These are phyloP conservation scores for Phytophthora vignae DNA, from an alignment of 352 stramenopile genomes.

Conservation along the genomic window DNA sequence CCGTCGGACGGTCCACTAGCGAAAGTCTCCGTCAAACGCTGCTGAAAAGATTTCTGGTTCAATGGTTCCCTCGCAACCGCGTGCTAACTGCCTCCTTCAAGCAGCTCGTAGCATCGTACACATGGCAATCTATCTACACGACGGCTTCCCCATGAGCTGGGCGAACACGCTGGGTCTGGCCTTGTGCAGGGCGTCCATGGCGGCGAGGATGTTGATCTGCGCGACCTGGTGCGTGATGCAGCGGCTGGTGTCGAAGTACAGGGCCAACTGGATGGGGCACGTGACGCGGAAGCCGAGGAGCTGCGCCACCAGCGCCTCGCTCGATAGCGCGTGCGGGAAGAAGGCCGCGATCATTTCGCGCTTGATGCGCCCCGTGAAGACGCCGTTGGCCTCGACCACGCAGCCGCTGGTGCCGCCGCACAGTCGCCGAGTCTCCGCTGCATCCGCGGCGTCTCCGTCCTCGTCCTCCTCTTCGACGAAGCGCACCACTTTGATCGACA, in stretches of 20 bases:
- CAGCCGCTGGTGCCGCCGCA: slow-evolving; percentile 14
- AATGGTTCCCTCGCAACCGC: background rate
- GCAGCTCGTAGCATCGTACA: background rate
- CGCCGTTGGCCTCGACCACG: slow-evolving; percentile 9
- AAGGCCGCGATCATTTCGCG: slow-evolving; percentile 7
- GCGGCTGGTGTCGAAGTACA: slow-evolving; percentile 7
- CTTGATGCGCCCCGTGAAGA: slow-evolving; percentile 11
- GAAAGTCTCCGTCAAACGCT: slow-evolving; percentile 11
- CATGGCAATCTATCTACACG: too few species aligned
- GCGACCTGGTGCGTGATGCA: slow-evolving; percentile 5
- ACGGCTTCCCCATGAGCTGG: background rate
- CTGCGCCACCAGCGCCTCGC: background rate
- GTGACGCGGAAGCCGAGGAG: slow-evolving; percentile 1
- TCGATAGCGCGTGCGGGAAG: background rate
- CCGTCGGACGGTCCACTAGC: background rate
- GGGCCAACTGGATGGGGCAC: background rate
- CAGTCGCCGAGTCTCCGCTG: slow-evolving; percentile 2
- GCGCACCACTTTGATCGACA: background rate
- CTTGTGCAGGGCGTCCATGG: background rate
- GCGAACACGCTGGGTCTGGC: background rate
- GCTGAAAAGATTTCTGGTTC: slow-evolving; percentile 19
- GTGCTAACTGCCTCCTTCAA: background rate
- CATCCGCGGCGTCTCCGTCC: background rate
- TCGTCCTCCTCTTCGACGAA: slow-evolving; percentile 11
- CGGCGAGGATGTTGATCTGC: slow-evolving; percentile 3